A percentile compares a stretch with the other conserved stretches of the same genome.
These are phyloP conservation scores for Tylopilus intermedius DNA, from an alignment of 768 basidiomycete species.

Conservation along the genomic window DNA sequence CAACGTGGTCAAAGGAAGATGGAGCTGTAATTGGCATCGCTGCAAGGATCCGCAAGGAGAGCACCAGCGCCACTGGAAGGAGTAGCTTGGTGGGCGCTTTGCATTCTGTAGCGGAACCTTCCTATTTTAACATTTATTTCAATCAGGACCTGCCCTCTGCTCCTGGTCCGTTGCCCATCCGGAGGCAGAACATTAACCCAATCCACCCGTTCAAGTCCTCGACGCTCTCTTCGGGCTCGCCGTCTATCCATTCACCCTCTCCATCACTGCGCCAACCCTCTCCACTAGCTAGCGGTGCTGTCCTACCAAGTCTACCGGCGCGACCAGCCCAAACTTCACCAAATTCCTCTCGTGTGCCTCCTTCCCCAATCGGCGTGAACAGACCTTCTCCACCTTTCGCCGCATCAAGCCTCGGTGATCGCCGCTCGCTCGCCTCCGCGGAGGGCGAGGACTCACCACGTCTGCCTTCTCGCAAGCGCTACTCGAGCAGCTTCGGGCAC, in stretches of 20 bases:
- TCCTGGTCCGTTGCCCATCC: constrained; percentile 42
- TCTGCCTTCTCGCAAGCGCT: constrained; percentile 47
- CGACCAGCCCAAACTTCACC: constrained; percentile 37
- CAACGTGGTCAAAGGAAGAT: constrained; percentile 37
- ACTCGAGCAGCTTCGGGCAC: constrained; percentile 76
- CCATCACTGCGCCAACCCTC: constrained; percentile 45
- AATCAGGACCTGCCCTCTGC: constrained; percentile 35
- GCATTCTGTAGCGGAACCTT: background rate
- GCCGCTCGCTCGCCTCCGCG: constrained; percentile 35
- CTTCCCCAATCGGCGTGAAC: constrained; percentile 35
- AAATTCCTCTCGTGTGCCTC: constrained; percentile 39
- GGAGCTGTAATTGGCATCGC: constrained; percentile 33
- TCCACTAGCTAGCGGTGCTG: constrained; percentile 34
- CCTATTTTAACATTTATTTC: constrained; percentile 6
- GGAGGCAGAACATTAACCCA: constrained; percentile 36
- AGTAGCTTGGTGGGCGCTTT: constrained; percentile 21
- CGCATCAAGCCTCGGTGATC: constrained; percentile 40
- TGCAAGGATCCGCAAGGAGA: constrained; percentile 48
- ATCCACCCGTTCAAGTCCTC: constrained; percentile 49
- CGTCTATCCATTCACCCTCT: constrained; percentile 45
- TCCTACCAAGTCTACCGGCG: constrained; percentile 31
- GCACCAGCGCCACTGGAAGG: constrained; percentile 38
- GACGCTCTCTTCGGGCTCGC: constrained; percentile 46
- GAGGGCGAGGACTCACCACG: constrained; percentile 34
- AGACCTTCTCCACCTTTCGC: constrained; percentile 37